Evolutionary conservation across 2,329 filamentous ascomycete species (phyloP), one percentile per base, ranked within the genome.

Genomic region (Amphichorda felina): DNA sequence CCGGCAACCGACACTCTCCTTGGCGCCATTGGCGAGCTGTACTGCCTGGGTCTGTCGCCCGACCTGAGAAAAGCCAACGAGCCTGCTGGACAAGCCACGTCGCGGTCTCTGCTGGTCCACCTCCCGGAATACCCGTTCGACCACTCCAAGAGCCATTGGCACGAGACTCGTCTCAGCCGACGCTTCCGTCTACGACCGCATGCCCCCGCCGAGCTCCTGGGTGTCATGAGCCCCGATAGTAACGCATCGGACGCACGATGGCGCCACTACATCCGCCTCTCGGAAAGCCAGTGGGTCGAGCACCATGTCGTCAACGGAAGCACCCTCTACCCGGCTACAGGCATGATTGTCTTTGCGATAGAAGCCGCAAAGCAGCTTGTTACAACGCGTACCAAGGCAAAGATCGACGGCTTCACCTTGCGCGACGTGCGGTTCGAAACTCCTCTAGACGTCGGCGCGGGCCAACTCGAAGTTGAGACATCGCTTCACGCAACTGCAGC

Each of bases 201-300:
- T 19, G 25, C 10, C 8, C 13, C 7, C 22, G 30, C 16, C 30
- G 35, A 28, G n/a, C 30, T 30, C 22, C 39, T 17, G 13, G 37
- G 5, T 10, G 26, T 11, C 21, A 33, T 8, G 18, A 14, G 11
- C 21, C 9, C 9, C 24, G 17, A 18, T 35, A 28, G 14, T 9
- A 35, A 37, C 15, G 13, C 27, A 14, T 34, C 22, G 14, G 38
- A 39, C 17, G 29, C 34, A 26, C 36, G 24, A 11, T 49, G 44
- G 44, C 38, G 45, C 10, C 41, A 45, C 30, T 43, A 35, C 21
- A 39, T 49, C 9, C 40, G 44, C 3, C 10, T 46, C 2, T 41
- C 34, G 3, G 50, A 58, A 36, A 43, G 47, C 10, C 48, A 51
- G 1, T 59, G 56, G 56, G 33, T 58, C 4, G 41, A 46, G 34